These are phyloP conservation scores for Penicillium angulare DNA, from an alignment of 495 filamentous ascomycete genomes.

Conservation along the genomic window DNA sequence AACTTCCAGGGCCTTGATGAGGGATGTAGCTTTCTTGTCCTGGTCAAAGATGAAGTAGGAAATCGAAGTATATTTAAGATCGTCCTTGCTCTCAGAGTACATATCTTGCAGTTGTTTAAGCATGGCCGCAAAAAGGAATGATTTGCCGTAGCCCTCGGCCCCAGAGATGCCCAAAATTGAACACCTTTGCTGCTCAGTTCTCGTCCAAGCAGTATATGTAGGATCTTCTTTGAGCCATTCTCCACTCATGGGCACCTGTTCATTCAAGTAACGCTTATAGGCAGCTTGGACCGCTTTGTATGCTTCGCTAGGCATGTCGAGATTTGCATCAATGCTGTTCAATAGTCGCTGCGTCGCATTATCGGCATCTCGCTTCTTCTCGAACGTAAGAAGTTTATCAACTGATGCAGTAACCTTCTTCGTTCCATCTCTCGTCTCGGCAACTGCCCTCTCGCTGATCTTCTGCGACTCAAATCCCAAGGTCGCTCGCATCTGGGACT, in stretches of 20 bases:
- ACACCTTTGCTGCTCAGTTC: neutral
- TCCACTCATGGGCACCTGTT: slow-evolving; percentile 12
- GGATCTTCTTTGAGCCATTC: slow-evolving; percentile 14
- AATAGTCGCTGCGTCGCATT: slow-evolving; percentile 3
- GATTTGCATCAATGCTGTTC: slow-evolving; percentile 7
- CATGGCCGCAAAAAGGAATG: slow-evolving; percentile 16
- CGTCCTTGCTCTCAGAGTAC: neutral
- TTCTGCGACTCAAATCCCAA: slow-evolving; percentile 22
- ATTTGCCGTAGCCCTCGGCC: slow-evolving; percentile 20
- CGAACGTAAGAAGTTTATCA: slow-evolving; percentile 11
- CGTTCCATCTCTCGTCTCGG: slow-evolving; percentile 15
- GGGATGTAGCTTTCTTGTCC: slow-evolving; percentile 4
- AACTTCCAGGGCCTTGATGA: slow-evolving; percentile 10
- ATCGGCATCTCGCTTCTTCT: slow-evolving; percentile 18
- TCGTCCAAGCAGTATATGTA: slow-evolving; percentile 2
- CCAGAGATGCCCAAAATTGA: slow-evolving; percentile 14
- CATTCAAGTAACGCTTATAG: slow-evolving; percentile 5
- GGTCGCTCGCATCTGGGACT: slow-evolving; percentile 22
- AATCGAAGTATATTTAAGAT: slow-evolving; percentile 12
- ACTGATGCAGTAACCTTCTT: slow-evolving; percentile 11
- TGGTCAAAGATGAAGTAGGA: slow-evolving; percentile 15
- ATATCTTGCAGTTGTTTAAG: slow-evolving; percentile 5
- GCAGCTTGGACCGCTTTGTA: slow-evolving; percentile 1
- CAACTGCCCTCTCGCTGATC: slow-evolving; percentile 8
- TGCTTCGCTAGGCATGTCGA: slow-evolving; percentile 13